Evolutionary conservation across 345 rosid genomes (phyloP).

Genomic region (Melaleuca quinquenervia): DNA sequence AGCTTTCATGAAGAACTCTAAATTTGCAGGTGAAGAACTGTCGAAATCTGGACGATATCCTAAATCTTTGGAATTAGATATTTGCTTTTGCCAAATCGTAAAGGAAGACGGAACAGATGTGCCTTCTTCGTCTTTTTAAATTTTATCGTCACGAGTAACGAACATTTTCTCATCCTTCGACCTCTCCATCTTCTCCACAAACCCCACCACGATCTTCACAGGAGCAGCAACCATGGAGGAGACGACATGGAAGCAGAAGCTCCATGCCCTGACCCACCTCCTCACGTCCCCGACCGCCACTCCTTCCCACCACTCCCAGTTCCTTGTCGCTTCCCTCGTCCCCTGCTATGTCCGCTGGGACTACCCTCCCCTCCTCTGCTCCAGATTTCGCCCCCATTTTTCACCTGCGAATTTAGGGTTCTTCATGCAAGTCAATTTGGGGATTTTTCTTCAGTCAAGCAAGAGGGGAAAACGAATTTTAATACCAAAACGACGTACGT

Average conservation of each 20-base stretch:
- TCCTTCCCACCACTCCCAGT: conserved; percentile 40
- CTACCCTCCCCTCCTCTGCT: conserved; percentile 58
- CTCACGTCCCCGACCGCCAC: conserved; percentile 37
- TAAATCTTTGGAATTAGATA: too few relatives aligned
- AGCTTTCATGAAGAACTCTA: too few relatives aligned
- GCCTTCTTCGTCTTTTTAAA: not conserved
- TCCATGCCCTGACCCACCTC: conserved; percentile 43
- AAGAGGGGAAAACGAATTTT: too few relatives aligned
- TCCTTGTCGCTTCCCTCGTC: conserved; percentile 33
- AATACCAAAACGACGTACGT: too few relatives aligned
- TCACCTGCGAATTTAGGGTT: too few relatives aligned
- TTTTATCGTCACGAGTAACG: not conserved
- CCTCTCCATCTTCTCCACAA: not conserved
- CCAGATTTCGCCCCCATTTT: not conserved
- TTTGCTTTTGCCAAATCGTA: too few relatives aligned
- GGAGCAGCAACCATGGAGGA: not conserved
- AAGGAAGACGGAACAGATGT: too few relatives aligned
- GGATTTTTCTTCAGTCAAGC: too few relatives aligned
- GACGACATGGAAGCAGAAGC: conserved; percentile 27
- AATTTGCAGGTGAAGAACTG: too few relatives aligned
- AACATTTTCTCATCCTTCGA: not conserved
- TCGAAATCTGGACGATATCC: too few relatives aligned
- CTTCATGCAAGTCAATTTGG: too few relatives aligned
- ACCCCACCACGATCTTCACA: too few relatives aligned
- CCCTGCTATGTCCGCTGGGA: conserved; percentile 65